phyloP scores from a whole-genome alignment of 441 rosid genomes.

The Rhodomyrtus psidioides region DNA sequence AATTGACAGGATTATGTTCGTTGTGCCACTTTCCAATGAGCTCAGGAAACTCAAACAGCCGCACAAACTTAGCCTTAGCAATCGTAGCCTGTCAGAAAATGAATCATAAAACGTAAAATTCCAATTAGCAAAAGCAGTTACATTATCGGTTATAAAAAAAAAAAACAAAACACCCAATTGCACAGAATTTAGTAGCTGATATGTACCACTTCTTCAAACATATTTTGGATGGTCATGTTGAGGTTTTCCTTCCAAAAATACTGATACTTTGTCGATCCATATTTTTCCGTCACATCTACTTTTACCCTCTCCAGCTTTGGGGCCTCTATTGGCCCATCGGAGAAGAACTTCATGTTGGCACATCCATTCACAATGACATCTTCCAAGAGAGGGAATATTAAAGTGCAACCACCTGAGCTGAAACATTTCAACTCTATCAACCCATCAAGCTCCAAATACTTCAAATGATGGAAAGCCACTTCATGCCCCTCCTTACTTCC shows the following conservation, averaged over 20 bases:
- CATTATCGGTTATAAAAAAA: neutral
- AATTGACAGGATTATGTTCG: fast-evolving
- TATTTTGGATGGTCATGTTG: neutral
- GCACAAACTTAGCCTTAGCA: too few relatives aligned
- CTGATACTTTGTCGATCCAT: too few relatives aligned
- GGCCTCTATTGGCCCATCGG: neutral
- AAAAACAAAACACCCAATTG: neutral
- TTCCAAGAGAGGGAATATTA: neutral
- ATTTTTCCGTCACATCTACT: too few relatives aligned
- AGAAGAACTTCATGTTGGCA: fast-evolving
- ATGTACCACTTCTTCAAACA: neutral
- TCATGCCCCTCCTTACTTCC: neutral
- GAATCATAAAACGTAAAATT: too few relatives aligned
- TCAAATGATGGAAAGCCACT: neutral
- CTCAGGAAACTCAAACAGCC: fast-evolving
- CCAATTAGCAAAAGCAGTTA: too few relatives aligned
- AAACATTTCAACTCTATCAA: neutral
- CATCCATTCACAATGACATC: neutral
- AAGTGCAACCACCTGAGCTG: neutral
- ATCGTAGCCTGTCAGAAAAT: too few relatives aligned
- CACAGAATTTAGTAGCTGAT: fast-evolving
- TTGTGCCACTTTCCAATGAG: neutral
- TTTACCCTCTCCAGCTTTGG: too few relatives aligned
- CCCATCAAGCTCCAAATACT: too few relatives aligned
- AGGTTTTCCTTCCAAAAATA: neutral